Evolutionary conservation across 305 asterid species (phyloP).

Genomic region (Stenogyne calaminthoides): DNA sequence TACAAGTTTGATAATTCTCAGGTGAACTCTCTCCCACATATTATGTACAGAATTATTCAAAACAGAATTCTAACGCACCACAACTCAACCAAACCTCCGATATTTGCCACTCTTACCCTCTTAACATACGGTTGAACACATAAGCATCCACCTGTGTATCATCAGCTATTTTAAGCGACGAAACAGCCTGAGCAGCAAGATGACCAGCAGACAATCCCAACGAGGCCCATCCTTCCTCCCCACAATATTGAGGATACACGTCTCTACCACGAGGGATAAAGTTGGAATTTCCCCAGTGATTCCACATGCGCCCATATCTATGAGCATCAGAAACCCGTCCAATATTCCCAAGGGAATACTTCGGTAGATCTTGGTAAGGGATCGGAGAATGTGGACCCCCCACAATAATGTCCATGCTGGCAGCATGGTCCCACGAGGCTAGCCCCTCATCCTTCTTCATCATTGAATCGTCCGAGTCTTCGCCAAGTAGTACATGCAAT

Average conservation of each 20-base stretch:
- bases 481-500: constrained; percentile 85
- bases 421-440: constrained; percentile 55
- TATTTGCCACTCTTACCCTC: constrained; percentile 40
- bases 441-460: constrained; percentile 68
- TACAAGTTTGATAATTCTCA: constrained; percentile 35
- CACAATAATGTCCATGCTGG: constrained; percentile 40
- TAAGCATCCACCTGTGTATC: constrained; percentile 59
- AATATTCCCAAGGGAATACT: constrained; percentile 39
- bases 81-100: constrained; percentile 17
- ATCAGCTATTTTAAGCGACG: constrained; percentile 80
- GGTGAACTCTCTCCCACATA: constrained; percentile 38
- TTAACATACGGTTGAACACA: constrained; percentile 55
- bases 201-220: constrained; percentile 67
- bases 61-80: constrained; percentile 30
- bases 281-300: constrained; percentile 44
- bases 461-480: constrained; percentile 79
- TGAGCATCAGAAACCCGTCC: constrained; percentile 54
- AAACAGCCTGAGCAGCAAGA: constrained; percentile 81
- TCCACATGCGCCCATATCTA: constrained; percentile 42
- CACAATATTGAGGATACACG: constrained; percentile 48
- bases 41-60: constrained; percentile 55
- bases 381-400: constrained; percentile 38
- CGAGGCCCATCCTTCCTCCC: constrained; percentile 47
- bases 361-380: constrained; percentile 51
- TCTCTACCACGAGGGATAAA: constrained; percentile 43